Evolutionary conservation across 805 yeast genomes (phyloP).

Genomic region (Diddensiella santjacobensis): DNA sequence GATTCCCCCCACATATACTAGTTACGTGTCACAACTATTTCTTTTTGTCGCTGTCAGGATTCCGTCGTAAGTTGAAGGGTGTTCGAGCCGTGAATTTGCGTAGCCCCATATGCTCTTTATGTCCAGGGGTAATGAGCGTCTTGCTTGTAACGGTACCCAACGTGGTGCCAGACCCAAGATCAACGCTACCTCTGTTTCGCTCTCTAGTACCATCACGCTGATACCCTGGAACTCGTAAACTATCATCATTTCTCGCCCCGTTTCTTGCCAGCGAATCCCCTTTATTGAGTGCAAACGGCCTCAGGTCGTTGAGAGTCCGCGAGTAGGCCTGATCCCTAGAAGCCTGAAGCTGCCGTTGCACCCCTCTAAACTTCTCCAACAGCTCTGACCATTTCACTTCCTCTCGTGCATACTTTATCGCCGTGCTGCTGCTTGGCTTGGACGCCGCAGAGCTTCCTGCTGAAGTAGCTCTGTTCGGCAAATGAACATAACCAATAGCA

Average conservation of each 20-base stretch:
- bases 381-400: constrained; percentile 41
- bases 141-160: not conserved
- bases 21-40: not conserved
- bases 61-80: constrained; percentile 5
- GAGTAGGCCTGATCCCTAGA: constrained; percentile 15
- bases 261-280: constrained; percentile 1
- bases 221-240: not conserved
- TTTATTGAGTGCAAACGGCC: not conserved
- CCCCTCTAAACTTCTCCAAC: constrained; percentile 44
- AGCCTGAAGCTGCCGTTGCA: constrained; percentile 37
- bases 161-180: not conserved
- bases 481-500: constrained; percentile 34
- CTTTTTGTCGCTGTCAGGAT: not conserved
- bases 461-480: constrained; percentile 18
- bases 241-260: not conserved
- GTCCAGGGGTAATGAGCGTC: not conserved
- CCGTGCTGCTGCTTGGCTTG: constrained; percentile 14
- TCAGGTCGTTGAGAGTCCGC: constrained; percentile 1
- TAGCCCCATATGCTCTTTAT: not conserved
- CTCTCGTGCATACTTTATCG: constrained; percentile 18
- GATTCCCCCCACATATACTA: too few relatives aligned
- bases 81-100: constrained; percentile 8
- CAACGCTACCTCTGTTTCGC: not conserved
- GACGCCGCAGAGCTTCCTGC: constrained; percentile 16
- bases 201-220: not conserved